phyloP scores from a whole-genome alignment of 495 filamentous ascomycete species.

The Penicillium angulare region DNA sequence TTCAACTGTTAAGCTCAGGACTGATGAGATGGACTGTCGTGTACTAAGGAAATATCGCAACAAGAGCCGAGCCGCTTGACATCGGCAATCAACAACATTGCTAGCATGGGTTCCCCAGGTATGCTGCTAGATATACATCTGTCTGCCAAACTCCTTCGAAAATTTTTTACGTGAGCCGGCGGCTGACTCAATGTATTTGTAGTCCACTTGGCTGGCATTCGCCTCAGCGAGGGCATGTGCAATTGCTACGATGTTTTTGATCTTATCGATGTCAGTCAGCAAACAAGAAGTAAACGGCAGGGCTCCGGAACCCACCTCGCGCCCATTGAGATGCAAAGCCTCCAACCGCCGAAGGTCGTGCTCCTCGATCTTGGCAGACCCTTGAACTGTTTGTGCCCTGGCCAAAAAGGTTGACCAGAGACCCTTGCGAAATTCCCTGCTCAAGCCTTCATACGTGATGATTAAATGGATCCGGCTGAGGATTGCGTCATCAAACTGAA shows the following conservation, averaged over 20 bases:
- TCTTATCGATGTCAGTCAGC: too few relatives aligned
- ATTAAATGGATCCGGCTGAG: conserved; percentile 42
- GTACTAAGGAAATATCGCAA: too few relatives aligned
- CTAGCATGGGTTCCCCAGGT: too few relatives aligned
- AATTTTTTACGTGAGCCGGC: too few relatives aligned
- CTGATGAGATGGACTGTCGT: conserved; percentile 7
- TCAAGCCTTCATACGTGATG: conserved; percentile 42
- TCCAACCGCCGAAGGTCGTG: too few relatives aligned
- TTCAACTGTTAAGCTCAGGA: conserved; percentile 11
- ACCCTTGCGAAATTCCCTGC: too few relatives aligned
- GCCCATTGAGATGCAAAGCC: conserved; percentile 20
- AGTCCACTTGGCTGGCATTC: conserved; percentile 3
- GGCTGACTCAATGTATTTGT: conserved; percentile 22
- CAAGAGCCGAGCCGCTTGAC: too few relatives aligned
- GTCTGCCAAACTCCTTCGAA: too few relatives aligned
- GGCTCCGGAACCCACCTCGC: conserved; percentile 18
- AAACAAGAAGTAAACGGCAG: background rate
- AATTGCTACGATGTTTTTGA: too few relatives aligned
- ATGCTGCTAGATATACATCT: too few relatives aligned
- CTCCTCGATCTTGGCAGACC: conserved; percentile 15
- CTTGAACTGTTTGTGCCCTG: conserved; percentile 13
- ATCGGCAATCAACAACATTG: too few relatives aligned
- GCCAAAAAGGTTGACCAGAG: conserved; percentile 23
- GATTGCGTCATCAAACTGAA: conserved; percentile 41
- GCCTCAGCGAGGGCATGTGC: too few relatives aligned